phyloP scores from a whole-genome alignment of 2,329 filamentous ascomycete genomes.

The Epichloe sibirici region DNA sequence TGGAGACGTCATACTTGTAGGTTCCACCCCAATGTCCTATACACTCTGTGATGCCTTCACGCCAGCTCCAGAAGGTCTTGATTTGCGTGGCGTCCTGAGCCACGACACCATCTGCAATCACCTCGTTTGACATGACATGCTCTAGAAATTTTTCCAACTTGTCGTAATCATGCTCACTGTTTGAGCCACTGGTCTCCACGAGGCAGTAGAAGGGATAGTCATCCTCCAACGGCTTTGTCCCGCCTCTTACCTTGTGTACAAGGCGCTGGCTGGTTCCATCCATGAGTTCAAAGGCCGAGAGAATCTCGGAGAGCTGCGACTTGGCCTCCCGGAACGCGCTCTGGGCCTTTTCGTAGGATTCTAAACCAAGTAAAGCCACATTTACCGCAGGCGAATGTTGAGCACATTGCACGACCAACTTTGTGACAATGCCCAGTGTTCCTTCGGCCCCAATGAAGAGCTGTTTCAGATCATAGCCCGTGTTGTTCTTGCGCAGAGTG shows the following conservation, averaged over 20 bases:
- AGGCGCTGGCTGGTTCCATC: slow-evolving; percentile 71
- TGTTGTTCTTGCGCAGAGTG: slow-evolving; percentile 94
- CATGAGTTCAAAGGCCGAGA: slow-evolving; percentile 98
- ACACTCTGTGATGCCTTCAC: slow-evolving; percentile 85
- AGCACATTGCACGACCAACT: slow-evolving; percentile 77
- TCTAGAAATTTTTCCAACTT: slow-evolving; percentile 89
- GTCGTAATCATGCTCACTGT: slow-evolving; percentile 81
- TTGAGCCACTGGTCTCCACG: slow-evolving; percentile 91
- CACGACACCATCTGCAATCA: slow-evolving; percentile 79
- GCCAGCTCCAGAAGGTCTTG: slow-evolving; percentile 75
- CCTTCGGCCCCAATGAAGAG: slow-evolving; percentile 93
- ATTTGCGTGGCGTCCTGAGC: slow-evolving; percentile 90
- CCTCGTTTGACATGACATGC: slow-evolving; percentile 76
- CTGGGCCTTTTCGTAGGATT: slow-evolving; percentile 83
- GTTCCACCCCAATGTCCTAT: slow-evolving; percentile 85
- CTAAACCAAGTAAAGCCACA: slow-evolving; percentile 85
- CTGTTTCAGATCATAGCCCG: slow-evolving; percentile 93
- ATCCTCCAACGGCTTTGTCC: slow-evolving; percentile 70
- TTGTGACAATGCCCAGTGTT: slow-evolving; percentile 89
- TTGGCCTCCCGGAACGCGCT: slow-evolving; percentile 82
- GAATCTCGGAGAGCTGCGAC: slow-evolving; percentile 79
- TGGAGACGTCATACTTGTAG: slow-evolving; percentile 98
- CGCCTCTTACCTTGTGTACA: slow-evolving; percentile 62
- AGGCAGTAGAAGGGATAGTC: slow-evolving; percentile 92
- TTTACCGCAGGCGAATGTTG: slow-evolving; percentile 81